Base-by-base conservation (phyloP, 2,329 filamentous ascomycete species). In the Colletotrichum abscissum region DNA sequence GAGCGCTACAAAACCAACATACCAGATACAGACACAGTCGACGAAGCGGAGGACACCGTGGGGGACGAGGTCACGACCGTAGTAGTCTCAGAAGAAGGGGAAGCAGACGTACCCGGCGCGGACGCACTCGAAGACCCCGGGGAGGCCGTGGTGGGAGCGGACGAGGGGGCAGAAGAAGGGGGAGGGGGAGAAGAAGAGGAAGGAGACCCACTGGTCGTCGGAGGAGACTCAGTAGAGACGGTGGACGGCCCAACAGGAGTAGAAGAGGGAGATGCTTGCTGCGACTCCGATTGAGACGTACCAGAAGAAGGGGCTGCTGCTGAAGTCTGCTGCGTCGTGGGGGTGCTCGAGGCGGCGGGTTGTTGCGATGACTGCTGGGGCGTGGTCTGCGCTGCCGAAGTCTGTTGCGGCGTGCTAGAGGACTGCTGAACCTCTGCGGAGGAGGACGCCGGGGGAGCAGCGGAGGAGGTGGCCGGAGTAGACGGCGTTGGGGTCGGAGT, bases 161-260 rank as follows among this genome's bases (percentile, higher is more conserved):
- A 67, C 73, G 76, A 76, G 58, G 78, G 79, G 75, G 77, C 69
- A 52, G 77, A 78, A 69, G 78, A 77, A 74, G 79, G 78, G 72
- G 78, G 78, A 42, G 76, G 63, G 72, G 77, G 68, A 42, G 78
- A 75, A 56, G 72, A 74, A 69, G 75, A 75, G 54, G 76, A 69
- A 68, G 76, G 64, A 33, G 74, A 72, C 73, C 72, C 73, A 75
- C 72, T 67, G 59, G 70, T 72, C 62, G 75, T 69, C 60, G 55
- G 59, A 67, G 65, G 68, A 69, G 63, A 67, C 69, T 75, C 74
- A 60, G 72, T 57, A 69, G 75, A 62, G 67, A 60, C 77, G 33
- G 77, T 71, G 38, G 77, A 83, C 79, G 76, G 80, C 63, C 57
- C 72, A 81, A 77, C 81, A 78, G 77, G 69, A 69, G 76, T 70